phyloP scores from a whole-genome alignment of 2,329 filamentous ascomycete genomes.

The Penicillium freii region DNA sequence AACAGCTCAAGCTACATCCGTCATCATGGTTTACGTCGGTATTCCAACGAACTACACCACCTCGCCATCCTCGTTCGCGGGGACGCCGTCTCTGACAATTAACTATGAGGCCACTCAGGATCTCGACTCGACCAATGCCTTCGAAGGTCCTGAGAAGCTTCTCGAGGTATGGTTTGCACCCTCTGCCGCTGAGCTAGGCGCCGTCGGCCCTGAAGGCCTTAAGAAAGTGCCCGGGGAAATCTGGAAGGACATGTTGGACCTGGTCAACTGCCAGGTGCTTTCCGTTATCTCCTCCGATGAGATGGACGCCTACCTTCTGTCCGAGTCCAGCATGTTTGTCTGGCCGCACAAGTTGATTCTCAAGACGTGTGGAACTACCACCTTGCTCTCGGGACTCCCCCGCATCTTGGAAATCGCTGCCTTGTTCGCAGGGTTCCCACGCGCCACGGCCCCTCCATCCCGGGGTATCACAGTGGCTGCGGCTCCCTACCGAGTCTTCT shows the following conservation, averaged over 20 bases:
- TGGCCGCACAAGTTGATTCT: constrained; percentile 99
- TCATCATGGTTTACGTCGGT: constrained; percentile 73
- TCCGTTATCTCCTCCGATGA: constrained; percentile 91
- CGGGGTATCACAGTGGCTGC: constrained; percentile 72
- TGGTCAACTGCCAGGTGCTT: constrained; percentile 97
- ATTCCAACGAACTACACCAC: constrained; percentile 79
- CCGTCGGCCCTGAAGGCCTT: constrained; percentile 71
- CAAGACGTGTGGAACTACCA: constrained; percentile 98
- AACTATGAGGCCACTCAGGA: constrained; percentile 92
- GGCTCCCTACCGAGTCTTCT: constrained; percentile 92
- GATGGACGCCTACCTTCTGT: constrained; percentile 93
- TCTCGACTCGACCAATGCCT: constrained; percentile 91
- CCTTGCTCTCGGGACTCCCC: constrained; percentile 81
- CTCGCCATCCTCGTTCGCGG: constrained; percentile 72
- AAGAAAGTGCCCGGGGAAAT: constrained; percentile 80
- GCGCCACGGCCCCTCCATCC: constrained; percentile 65
- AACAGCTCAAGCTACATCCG: constrained; percentile 23
- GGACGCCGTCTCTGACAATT: constrained; percentile 88
- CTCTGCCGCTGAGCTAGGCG: constrained; percentile 66
- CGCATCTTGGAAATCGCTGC: constrained; percentile 92
- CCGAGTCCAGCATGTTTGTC: constrained; percentile 99
- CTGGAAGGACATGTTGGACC: constrained; percentile 96
- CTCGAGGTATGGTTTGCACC: constrained; percentile 97
- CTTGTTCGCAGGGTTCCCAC: constrained; percentile 82
- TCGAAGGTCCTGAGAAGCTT: constrained; percentile 97